Evolutionary conservation across 2,329 filamentous ascomycete species (phyloP).

Genomic region (Colletotrichum kahawae): DNA sequence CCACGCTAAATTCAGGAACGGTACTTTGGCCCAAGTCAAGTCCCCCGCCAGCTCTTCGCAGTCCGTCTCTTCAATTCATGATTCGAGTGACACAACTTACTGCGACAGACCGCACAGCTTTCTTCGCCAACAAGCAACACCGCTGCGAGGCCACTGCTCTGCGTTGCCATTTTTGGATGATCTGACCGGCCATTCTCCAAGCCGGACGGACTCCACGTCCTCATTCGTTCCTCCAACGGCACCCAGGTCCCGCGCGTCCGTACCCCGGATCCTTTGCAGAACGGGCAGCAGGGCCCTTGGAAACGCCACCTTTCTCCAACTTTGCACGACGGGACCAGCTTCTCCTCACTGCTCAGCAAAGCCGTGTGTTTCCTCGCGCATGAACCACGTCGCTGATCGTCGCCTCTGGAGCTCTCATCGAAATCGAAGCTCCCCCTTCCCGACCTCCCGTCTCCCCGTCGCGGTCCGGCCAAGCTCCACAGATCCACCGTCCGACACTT

Average conservation of each 20-base stretch:
- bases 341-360: background rate
- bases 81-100: background rate
- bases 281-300: background rate
- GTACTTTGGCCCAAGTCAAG: background rate
- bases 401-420: background rate
- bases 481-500: constrained; percentile 7
- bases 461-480: constrained; percentile 6
- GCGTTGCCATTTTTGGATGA: background rate
- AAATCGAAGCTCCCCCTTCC: background rate
- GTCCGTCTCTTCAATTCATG: background rate
- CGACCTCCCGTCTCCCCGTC: background rate
- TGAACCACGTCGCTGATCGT: background rate
- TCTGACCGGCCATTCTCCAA: background rate
- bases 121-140: background rate
- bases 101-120: background rate
- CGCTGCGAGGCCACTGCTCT: background rate
- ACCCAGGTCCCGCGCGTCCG: background rate
- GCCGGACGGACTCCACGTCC: background rate
- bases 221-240: background rate
- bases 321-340: background rate
- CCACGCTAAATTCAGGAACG: background rate
- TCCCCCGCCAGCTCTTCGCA: background rate
- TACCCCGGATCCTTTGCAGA: background rate
- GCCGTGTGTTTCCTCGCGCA: background rate
- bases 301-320: background rate